Evolutionary conservation across 2,329 filamentous ascomycete genomes (phyloP).

Genomic region (Fusarium setosum): DNA sequence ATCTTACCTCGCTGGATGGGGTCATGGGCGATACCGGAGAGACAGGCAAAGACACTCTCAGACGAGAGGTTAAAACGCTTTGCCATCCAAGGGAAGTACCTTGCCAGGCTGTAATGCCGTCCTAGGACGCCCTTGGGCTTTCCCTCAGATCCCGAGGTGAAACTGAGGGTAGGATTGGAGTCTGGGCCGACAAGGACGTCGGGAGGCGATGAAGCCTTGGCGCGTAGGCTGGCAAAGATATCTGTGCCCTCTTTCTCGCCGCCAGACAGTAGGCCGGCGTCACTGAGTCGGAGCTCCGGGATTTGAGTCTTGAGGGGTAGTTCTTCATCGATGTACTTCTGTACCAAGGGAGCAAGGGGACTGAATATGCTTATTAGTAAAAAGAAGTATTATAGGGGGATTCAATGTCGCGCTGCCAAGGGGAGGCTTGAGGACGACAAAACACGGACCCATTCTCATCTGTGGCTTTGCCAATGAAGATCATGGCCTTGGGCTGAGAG

Average conservation of each 20-base stretch:
- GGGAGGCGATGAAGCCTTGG: slow-evolving; percentile 67
- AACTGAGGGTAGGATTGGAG: slow-evolving; percentile 79
- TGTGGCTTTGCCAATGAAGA: slow-evolving; percentile 77
- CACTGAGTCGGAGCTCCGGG: slow-evolving; percentile 76
- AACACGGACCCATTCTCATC: slow-evolving; percentile 35
- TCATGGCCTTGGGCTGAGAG: slow-evolving; percentile 75
- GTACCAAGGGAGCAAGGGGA: slow-evolving; percentile 61
- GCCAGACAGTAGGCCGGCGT: slow-evolving; percentile 79
- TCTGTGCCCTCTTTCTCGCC: slow-evolving; percentile 75
- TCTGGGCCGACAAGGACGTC: slow-evolving; percentile 88
- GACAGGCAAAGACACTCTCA: slow-evolving; percentile 81
- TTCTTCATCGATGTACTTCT: slow-evolving; percentile 77
- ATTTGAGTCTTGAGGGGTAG: slow-evolving; percentile 79
- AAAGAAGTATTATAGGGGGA: too few species aligned
- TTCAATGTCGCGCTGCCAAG: too few species aligned
- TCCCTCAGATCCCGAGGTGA: slow-evolving; percentile 80
- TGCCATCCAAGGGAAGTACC: slow-evolving; percentile 97
- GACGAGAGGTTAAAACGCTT: slow-evolving; percentile 79
- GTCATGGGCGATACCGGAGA: slow-evolving; percentile 85
- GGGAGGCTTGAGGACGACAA: not conserved
- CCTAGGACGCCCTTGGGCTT: slow-evolving; percentile 87
- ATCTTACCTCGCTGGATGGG: slow-evolving; percentile 69
- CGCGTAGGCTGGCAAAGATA: slow-evolving; percentile 65
- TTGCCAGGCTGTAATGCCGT: slow-evolving; percentile 86
- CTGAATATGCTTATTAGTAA: too few species aligned